These are phyloP conservation scores for Hydrangea macrophylla DNA, from an alignment of 148 eudicot genomes.

Conservation along the genomic window DNA sequence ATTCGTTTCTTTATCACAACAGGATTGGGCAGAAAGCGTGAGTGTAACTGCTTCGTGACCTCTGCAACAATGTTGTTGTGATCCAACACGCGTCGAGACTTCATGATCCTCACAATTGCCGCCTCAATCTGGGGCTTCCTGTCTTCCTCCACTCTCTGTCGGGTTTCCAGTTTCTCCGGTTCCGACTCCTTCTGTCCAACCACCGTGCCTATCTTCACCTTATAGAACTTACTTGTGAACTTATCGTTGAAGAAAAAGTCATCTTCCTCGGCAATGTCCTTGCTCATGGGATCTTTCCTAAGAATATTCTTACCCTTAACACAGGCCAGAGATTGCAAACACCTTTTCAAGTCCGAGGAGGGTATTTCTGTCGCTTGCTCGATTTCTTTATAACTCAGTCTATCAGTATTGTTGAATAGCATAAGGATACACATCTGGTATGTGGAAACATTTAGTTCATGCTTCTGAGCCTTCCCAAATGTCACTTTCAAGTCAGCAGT, in stretches of 20 bases:
- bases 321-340: constrained; percentile 61
- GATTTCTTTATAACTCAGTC: constrained; percentile 56
- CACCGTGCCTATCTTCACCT: constrained; percentile 76
- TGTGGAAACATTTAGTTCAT: constrained; percentile 69
- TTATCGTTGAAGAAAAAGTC: constrained; percentile 56
- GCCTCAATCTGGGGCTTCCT: constrained; percentile 83
- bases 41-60: constrained; percentile 75
- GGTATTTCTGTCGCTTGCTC: constrained; percentile 71
- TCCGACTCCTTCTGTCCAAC: constrained; percentile 74
- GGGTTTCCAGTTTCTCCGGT: constrained; percentile 68
- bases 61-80: constrained; percentile 65
- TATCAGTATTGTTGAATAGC: constrained; percentile 62
- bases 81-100: constrained; percentile 56
- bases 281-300: constrained; percentile 78
- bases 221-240: constrained; percentile 60
- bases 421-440: constrained; percentile 76
- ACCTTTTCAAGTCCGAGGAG: constrained; percentile 54
- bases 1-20: constrained; percentile 70
- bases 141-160: constrained; percentile 72
- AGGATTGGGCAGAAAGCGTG: constrained; percentile 61
- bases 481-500: constrained; percentile 62
- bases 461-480: constrained; percentile 65
- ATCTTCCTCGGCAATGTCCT: constrained; percentile 58
- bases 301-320: constrained; percentile 73
- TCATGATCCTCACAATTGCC: constrained; percentile 71